Evolutionary conservation across 2,329 filamentous ascomycete genomes (phyloP), one percentile per base, ranked within the genome.

Genomic region (Fusarium euwallaceae): DNA sequence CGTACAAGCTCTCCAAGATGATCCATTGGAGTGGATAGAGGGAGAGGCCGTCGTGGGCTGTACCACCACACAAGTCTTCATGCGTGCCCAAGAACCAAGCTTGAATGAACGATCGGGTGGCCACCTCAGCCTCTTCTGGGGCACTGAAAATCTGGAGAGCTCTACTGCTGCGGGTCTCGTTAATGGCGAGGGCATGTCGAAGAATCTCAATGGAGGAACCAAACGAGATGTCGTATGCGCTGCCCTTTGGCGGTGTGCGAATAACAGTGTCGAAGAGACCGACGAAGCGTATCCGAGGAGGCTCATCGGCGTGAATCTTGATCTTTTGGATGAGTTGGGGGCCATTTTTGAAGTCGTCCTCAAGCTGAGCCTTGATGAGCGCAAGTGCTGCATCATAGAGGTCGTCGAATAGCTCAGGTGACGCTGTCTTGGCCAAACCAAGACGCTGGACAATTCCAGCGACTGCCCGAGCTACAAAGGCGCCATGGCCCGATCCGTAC

Each of bases 1-100:
- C 67, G 11, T 64, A 60, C 6, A 78, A 59, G 14, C 77, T 77
- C 48, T 78, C 77, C 0, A 79, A 14, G 11, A 78, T 11, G 9
- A 78, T 79, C 77, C 77, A 78, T 27, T 78, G 77, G 0, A 78
- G 45, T 0, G 77, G 74, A 12, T 78, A 78, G 0, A 78, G 61
- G 4, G 77, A 78, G 14, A 78, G 63, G 0, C 77, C 77, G 14
- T 78, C 77, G 14, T 76, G 66, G 10, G 61, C n/a, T 6, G 67
- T 70, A 1, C 77, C 77, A 0, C 77, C 77, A 6, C 74, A 66
- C 48, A 78, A 53, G 17, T 78, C 77, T 9, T 78, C 67, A 5
- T 69, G 75, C 2, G 77, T 78, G 9, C 77, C 77, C 3, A 78
- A 29, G 12, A 78, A 78, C 77, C 77, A 78, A 6, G 76, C 74